A percentile compares a stretch with the other conserved stretches of the same genome.
Evolutionary conservation across 805 yeast genomes (phyloP).

Genomic region (Candida oleophila): DNA sequence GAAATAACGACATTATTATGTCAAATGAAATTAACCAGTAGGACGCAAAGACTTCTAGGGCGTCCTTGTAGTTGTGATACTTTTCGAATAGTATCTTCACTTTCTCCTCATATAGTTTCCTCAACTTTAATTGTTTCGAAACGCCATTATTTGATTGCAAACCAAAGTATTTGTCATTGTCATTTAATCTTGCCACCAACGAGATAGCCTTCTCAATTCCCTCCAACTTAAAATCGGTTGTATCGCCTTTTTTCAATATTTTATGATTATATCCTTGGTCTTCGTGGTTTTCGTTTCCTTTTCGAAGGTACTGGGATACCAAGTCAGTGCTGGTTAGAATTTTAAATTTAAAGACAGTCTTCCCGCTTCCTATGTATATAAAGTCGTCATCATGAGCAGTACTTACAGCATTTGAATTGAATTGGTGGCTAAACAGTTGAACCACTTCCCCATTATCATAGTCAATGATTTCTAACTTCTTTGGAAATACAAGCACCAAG

Average conservation of each 20-base stretch:
- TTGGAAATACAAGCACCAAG: conserved; percentile 27
- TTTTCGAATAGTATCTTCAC: conserved; percentile 31
- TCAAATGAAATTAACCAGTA: conserved; percentile 39
- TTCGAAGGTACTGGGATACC: conserved; percentile 9
- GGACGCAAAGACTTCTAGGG: conserved; percentile 38
- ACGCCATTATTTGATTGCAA: conserved; percentile 18
- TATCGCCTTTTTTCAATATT: conserved; percentile 19
- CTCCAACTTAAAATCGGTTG: conserved; percentile 25
- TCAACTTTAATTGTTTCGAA: conserved; percentile 28
- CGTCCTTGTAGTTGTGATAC: conserved; percentile 35
- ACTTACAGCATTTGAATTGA: conserved; percentile 23
- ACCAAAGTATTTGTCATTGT: conserved; percentile 23
- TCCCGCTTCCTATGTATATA: conserved; percentile 25
- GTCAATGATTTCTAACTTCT: conserved; percentile 35
- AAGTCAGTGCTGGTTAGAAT: conserved; percentile 14
- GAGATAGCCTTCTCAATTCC: conserved; percentile 36
- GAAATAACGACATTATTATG: conserved; percentile 36
- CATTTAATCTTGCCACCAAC: conserved; percentile 25
- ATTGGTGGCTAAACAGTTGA: conserved; percentile 33
- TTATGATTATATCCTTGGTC: not conserved
- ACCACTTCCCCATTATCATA: conserved; percentile 32
- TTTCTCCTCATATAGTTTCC: conserved; percentile 36
- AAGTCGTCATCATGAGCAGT: conserved; percentile 12
- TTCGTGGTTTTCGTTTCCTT: conserved; percentile 15
- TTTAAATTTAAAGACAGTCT: conserved; percentile 30